Base-by-base conservation (phyloP, 129 eudicot species). In the Pittosporum tobira region DNA sequence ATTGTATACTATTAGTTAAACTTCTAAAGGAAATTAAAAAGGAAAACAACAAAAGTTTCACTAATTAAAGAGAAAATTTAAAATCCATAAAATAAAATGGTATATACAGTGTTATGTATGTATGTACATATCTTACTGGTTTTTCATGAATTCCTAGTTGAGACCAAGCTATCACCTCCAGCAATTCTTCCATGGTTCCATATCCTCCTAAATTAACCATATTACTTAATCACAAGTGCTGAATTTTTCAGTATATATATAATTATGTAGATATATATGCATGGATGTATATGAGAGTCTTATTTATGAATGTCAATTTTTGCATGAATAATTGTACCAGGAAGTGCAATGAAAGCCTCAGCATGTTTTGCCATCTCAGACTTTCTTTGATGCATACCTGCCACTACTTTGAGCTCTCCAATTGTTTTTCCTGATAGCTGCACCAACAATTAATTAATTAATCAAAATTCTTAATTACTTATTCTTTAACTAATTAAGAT, bases 91-190 rank as follows among this genome's bases (percentile, higher is more conserved):
- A 49, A 18, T 5, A 15, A 25, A 18, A 25, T 16, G 1, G 11
- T 6, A 34, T 6, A 52, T n/a, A 25, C 27, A 50, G 6, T 7
- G 2, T 1, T 48, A 18, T 21, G 5, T 8, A 47, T 19, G 8
- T 20, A 19, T 20, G 12, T 2, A 16, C 2, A 45, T 27, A 9
- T 40, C 82, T 77, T 72, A 84, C 94, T 44, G 94, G 82, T 65
- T 84, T 84, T 52, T 81, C 83, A 69, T 84, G 94, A 57, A 84
- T 84, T 65, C 94, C 94, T 48, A 84, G 71, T 60, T 84, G 94
- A 47, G 94, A 68, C 94, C 94, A 84, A 56, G 94, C 53, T 43
- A 84, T 72, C 71, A 81, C 65, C 81, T 84, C 94, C 66, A 81
- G 22, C 61, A 84, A 48, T 77, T 84, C 94, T 50, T 84, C 94